Base-by-base conservation (phyloP, 2,329 filamentous ascomycete species). In the Paraphaeosphaeria minitans region DNA sequence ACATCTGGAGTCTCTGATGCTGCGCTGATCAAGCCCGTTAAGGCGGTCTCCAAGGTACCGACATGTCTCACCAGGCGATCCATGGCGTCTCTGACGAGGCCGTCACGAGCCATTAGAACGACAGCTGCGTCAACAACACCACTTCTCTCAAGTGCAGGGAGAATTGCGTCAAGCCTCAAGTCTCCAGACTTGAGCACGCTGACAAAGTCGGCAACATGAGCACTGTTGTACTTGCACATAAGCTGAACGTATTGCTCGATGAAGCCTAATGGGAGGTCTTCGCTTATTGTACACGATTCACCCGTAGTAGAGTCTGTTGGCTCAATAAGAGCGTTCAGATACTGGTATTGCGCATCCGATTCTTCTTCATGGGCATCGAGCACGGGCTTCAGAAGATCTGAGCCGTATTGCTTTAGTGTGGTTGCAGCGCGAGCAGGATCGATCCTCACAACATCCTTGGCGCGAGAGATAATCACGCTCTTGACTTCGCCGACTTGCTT, bases 51-150 rank as follows among this genome's bases (percentile, higher is more conserved):
- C 0, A 99, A 82, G 0, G 89, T 93, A 39, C 84, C 83, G 27
- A 99, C 78, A 71, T 99, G 94, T 65, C 84, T 85, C n/a, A 92
- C 85, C 22, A 99, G 84, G 49, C 95, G 87, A 56, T 88, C 84
- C 89, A 99, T 96, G 6, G 93, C 95, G 67, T 89, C 85, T 60
- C 86, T 85, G 13, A 94, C 84, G 69, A 95, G 87, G 0, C 96
- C 95, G 72, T 97, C 93, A 58, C 92, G 87, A 41, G 92, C 92
- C 84, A 99, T 90, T 10, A 99, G 82, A 1, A 97, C 87, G 7
- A 99, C 91, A 0, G 93, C 94, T 4, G 93, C 96, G 79, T 99
- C 95, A 47, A 99, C 87, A 5, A 95, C 91, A 0, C 93, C 93
- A 43, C 89, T 93, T 62, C 90, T 86, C 76, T 99, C 96, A 83